Conservation (phyloP, 2,329 filamentous ascomycete genomes). For the Grosmannia clavigera region DNA sequence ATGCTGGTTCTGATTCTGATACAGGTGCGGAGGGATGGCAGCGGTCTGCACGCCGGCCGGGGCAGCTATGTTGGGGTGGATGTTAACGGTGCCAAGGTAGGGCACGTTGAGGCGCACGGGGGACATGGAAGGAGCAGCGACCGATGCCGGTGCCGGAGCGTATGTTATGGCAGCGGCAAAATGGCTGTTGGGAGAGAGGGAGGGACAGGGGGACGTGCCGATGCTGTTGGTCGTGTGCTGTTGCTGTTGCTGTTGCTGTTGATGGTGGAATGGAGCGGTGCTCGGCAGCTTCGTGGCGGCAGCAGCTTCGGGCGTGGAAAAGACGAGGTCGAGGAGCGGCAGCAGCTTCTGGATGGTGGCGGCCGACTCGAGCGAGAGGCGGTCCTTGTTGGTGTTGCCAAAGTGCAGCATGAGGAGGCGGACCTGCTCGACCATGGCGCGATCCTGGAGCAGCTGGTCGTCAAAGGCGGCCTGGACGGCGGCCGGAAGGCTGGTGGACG, state of each 20-base stretch:
- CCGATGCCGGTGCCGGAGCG: not conserved
- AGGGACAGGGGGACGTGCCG: not conserved
- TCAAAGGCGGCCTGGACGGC: conserved; percentile 4
- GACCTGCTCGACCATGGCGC: conserved; percentile 23
- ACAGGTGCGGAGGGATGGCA: not conserved
- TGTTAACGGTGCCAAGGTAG: conserved; percentile 34
- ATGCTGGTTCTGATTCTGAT: not conserved
- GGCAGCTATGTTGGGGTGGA: conserved; percentile 16
- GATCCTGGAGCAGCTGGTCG: conserved; percentile 22
- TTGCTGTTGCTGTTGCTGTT: conserved; percentile 3
- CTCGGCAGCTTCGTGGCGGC: not conserved
- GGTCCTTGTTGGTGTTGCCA: conserved; percentile 25
- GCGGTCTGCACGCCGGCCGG: not conserved
- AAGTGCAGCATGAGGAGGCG: conserved; percentile 27
- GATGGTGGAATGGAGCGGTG: not conserved
- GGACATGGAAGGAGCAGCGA: not conserved
- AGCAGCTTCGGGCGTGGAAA: not conserved
- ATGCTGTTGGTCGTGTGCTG: not conserved
- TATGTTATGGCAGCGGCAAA: not conserved
- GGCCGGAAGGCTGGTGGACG: not conserved
- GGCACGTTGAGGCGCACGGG: conserved; percentile 29
- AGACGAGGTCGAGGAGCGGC: conserved; percentile 24
- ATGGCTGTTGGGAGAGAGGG: not conserved
- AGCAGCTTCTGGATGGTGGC: conserved; percentile 30
- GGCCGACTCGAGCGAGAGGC: conserved; percentile 27